These are phyloP conservation scores for Triangularia setosa DNA, from an alignment of 2,329 filamentous ascomycete genomes.

Conservation along the genomic window DNA sequence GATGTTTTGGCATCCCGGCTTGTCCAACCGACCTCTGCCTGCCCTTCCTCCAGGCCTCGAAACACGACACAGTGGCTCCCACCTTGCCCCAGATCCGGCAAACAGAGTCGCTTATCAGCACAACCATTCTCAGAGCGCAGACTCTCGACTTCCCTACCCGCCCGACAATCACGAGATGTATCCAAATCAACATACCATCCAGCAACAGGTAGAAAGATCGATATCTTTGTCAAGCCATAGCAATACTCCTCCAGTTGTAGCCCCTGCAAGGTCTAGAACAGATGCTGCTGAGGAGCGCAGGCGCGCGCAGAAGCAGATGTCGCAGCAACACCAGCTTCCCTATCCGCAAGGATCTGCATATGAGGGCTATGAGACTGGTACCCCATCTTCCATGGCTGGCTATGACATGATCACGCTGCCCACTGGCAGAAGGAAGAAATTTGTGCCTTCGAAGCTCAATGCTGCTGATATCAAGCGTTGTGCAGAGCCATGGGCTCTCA, in stretches of 20 bases:
- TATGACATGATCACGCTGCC: slow-evolving; percentile 85
- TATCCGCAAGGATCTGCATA: slow-evolving; percentile 49
- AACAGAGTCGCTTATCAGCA: slow-evolving; percentile 47
- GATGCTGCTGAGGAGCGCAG: slow-evolving; percentile 75
- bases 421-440: slow-evolving; percentile 73
- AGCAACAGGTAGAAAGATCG: slow-evolving; percentile 60
- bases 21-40: slow-evolving; percentile 61
- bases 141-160: slow-evolving; percentile 39
- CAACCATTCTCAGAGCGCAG: slow-evolving; percentile 46
- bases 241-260: slow-evolving; percentile 70
- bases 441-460: slow-evolving; percentile 79
- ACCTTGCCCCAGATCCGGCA: slow-evolving; percentile 30
- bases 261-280: slow-evolving; percentile 89
- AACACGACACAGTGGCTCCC: slow-evolving; percentile 14
- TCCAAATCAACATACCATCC: slow-evolving; percentile 38
- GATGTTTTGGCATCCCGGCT: slow-evolving; percentile 88
- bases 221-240: slow-evolving; percentile 81
- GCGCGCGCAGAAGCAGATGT: slow-evolving; percentile 43
- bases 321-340: slow-evolving; percentile 51
- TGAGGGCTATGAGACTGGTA: slow-evolving; percentile 55
- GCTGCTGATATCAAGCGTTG: slow-evolving; percentile 80
- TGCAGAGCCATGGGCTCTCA: slow-evolving; percentile 86
- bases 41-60: slow-evolving; percentile 47
- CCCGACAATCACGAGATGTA: slow-evolving; percentile 49
- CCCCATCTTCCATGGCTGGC: slow-evolving; percentile 50